Conservation (phyloP, 148 eudicot genomes). For the Cornus controversa region DNA sequence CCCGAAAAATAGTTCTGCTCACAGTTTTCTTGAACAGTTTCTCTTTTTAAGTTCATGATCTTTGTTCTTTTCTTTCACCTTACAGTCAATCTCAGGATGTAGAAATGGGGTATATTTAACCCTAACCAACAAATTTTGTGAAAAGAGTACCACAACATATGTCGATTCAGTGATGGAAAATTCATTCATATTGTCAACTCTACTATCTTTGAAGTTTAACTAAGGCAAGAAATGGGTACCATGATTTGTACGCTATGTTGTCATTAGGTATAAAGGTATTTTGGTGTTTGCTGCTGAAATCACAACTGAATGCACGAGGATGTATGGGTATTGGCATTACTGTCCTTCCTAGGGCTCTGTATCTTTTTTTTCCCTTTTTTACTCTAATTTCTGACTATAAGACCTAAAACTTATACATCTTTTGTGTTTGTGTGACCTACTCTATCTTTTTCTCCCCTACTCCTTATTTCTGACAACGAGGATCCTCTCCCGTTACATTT, state of each 20-base stretch:
- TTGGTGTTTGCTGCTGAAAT: no score
- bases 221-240: not conserved
- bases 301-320: no score
- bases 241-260: not conserved
- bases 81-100: not conserved
- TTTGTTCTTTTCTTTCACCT: not conserved
- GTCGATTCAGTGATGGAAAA: not conserved
- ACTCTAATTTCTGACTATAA: no score
- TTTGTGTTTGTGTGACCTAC: no score
- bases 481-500: no score
- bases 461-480: no score
- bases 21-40: slow-evolving; percentile 11
- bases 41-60: not conserved
- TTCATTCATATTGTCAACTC: not conserved
- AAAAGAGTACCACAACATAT: not conserved
- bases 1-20: not conserved
- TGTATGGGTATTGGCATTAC: no score
- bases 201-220: not conserved
- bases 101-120: not conserved
- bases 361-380: no score
- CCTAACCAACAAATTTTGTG: not conserved
- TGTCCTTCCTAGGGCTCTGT: not conserved
- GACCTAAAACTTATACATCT: no score
- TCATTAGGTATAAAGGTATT: no score
- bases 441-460: no score